These are phyloP conservation scores for Tuctoria greenei DNA, from an alignment of 176 grass and related monocot genomes.

Conservation along the genomic window DNA sequence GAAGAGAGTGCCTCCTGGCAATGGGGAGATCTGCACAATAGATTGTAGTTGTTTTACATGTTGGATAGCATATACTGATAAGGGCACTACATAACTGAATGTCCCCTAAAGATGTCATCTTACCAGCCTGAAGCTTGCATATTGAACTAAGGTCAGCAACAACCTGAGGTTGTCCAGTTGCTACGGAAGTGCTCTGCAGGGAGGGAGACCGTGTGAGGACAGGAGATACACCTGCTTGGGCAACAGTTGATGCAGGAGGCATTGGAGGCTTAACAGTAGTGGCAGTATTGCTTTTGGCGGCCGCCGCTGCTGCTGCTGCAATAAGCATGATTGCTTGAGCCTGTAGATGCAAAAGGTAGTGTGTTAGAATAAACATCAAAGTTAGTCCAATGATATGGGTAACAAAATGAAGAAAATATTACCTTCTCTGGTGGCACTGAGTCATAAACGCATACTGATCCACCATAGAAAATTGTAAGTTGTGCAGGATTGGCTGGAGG, in stretches of 20 bases:
- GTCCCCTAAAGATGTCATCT: constrained; percentile 19
- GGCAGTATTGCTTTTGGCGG: constrained; percentile 33
- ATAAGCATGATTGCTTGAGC: constrained; percentile 97
- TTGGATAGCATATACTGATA: not conserved
- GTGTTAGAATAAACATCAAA: constrained; percentile 21
- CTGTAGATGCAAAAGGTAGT: constrained; percentile 42
- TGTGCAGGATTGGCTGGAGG: constrained; percentile 43
- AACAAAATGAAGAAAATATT: constrained; percentile 18
- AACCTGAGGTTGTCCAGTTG: constrained; percentile 48
- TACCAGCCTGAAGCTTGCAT: constrained; percentile 90
- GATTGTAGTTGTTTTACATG: constrained; percentile 10
- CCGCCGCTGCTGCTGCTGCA: constrained; percentile 54
- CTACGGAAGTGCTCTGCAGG: constrained; percentile 72
- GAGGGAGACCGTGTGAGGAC: constrained; percentile 72
- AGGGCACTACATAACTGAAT: not conserved
- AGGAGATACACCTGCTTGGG: constrained; percentile 34
- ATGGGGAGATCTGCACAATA: constrained; percentile 69
- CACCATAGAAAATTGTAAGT: constrained; percentile 88
- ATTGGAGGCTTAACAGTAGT: constrained; percentile 42
- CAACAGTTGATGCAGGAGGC: constrained; percentile 17
- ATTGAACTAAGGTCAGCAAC: constrained; percentile 50
- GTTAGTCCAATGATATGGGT: not conserved
- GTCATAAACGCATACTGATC: constrained; percentile 83
- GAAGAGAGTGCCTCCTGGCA: constrained; percentile 93
- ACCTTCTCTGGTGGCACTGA: constrained; percentile 83